These are phyloP conservation scores for Striga asiatica DNA, from an alignment of 257 asterid species.

Conservation along the genomic window DNA sequence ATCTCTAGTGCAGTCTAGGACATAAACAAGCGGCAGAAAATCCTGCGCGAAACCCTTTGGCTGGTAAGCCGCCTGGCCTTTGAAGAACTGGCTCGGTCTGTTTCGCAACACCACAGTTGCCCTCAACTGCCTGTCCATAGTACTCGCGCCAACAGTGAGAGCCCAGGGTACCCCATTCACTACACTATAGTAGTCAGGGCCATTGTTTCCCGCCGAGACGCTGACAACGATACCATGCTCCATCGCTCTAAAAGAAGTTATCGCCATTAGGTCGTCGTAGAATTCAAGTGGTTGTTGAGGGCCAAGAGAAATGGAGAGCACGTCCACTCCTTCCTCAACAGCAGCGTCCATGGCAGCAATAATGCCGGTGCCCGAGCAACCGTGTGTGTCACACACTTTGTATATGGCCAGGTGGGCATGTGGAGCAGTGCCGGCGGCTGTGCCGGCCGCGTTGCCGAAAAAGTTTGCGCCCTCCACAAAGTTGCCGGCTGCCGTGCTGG, in stretches of 20 bases:
- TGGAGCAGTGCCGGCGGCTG: conserved; percentile 42
- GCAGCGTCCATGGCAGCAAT: conserved; percentile 42
- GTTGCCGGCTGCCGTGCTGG: conserved; percentile 45
- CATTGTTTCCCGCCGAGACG: conserved; percentile 23
- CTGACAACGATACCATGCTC: conserved; percentile 39
- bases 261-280: conserved; percentile 7
- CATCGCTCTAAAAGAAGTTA: conserved; percentile 33
- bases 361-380: conserved; percentile 14
- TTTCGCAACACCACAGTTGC: conserved; percentile 31
- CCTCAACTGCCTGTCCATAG: conserved; percentile 25
- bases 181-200: conserved; percentile 1
- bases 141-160: conserved; percentile 47
- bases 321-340: conserved; percentile 32
- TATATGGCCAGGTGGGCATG: conserved; percentile 39
- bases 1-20: background rate
- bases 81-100: background rate
- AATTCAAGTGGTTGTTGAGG: background rate
- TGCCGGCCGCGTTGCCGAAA: conserved; percentile 36
- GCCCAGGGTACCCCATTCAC: conserved; percentile 38
- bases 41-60: conserved; percentile 18
- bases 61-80: conserved; percentile 31
- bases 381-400: conserved; percentile 13
- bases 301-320: conserved; percentile 22
- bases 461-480: conserved; percentile 27
- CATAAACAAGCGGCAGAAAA: conserved; percentile 20